Conservation (phyloP, 2,329 filamentous ascomycete genomes). For the Pyrenochaeta sp. region DNA sequence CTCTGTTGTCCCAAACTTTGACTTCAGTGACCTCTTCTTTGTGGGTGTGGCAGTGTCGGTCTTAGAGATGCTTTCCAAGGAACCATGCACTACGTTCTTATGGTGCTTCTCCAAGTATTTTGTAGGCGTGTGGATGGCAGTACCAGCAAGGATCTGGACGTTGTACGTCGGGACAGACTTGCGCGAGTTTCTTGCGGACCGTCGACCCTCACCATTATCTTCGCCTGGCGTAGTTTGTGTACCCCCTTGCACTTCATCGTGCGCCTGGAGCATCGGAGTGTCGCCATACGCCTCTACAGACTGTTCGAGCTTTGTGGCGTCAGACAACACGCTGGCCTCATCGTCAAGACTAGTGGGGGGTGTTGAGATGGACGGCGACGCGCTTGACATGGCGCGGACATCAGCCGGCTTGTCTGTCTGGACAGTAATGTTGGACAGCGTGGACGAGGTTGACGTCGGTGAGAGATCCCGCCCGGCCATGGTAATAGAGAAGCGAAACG, state of each 20-base stretch:
- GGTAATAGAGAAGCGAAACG: slow-evolving; percentile 22
- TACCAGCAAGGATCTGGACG: slow-evolving; percentile 69
- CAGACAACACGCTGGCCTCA: slow-evolving; percentile 63
- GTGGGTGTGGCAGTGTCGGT: slow-evolving; percentile 20
- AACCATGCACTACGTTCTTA: slow-evolving; percentile 46
- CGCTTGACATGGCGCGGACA: slow-evolving; percentile 57
- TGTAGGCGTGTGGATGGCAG: slow-evolving; percentile 65
- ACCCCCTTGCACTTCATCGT: slow-evolving; percentile 25
- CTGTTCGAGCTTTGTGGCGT: slow-evolving; percentile 42
- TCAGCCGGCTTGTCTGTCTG: slow-evolving; percentile 39
- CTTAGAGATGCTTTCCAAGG: slow-evolving; percentile 24
- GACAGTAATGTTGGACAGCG: slow-evolving; percentile 53
- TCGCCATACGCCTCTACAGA: slow-evolving; percentile 33
- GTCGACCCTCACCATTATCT: slow-evolving; percentile 34
- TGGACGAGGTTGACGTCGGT: slow-evolving; percentile 53
- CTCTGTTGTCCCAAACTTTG: slow-evolving; percentile 19
- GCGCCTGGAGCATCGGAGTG: slow-evolving; percentile 16
- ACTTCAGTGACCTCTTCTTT: slow-evolving; percentile 28
- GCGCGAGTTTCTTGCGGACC: slow-evolving; percentile 61
- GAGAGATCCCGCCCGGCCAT: slow-evolving; percentile 45
- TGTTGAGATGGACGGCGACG: slow-evolving; percentile 66
- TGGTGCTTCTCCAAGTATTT: slow-evolving; percentile 51
- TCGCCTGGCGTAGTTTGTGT: slow-evolving; percentile 27
- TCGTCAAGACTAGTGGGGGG: slow-evolving; percentile 74
- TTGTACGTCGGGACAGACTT: slow-evolving; percentile 71